Conservation (phyloP, 1,284 basidiomycete genomes). For the Fistulinella cinereoalba region DNA sequence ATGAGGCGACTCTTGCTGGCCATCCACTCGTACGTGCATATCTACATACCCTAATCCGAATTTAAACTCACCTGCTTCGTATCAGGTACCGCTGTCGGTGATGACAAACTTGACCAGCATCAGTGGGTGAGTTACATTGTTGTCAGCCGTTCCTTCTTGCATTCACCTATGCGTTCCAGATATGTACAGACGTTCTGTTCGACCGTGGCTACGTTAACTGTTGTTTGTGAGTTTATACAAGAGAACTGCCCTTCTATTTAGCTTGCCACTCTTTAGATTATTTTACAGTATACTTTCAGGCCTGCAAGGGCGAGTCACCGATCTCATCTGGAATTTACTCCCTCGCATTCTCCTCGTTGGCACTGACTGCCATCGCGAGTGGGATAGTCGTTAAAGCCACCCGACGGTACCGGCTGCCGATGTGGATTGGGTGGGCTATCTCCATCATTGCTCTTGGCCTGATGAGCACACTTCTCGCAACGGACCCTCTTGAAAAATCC, state of each 20-base stretch:
- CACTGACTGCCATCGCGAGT: not conserved
- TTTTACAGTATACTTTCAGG: conserved; percentile 12
- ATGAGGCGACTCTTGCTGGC: conserved; percentile 8
- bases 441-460: conserved; percentile 3
- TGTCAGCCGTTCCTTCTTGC: not conserved
- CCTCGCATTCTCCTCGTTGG: conserved; percentile 4
- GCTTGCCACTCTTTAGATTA: conserved; percentile 3
- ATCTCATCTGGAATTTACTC: conserved; percentile 9
- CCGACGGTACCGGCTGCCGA: conserved; percentile 7
- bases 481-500: conserved; percentile 6
- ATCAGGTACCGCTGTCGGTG: conserved; percentile 13
- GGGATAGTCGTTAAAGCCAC: conserved; percentile 5
- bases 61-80: not conserved
- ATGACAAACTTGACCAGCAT: conserved; percentile 15
- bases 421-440: conserved; percentile 9
- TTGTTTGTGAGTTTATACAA: conserved; percentile 7
- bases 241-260: not conserved
- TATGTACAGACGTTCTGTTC: conserved; percentile 10
- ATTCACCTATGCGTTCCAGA: not conserved
- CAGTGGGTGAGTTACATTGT: conserved; percentile 10
- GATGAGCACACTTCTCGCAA: conserved; percentile 4
- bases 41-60: not conserved
- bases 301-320: conserved; percentile 9
- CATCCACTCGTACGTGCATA: conserved; percentile 12
- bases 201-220: not conserved